These are phyloP conservation scores for Aspergillus quadrilineatus DNA, from an alignment of 2,329 filamentous ascomycete species.

Conservation along the genomic window DNA sequence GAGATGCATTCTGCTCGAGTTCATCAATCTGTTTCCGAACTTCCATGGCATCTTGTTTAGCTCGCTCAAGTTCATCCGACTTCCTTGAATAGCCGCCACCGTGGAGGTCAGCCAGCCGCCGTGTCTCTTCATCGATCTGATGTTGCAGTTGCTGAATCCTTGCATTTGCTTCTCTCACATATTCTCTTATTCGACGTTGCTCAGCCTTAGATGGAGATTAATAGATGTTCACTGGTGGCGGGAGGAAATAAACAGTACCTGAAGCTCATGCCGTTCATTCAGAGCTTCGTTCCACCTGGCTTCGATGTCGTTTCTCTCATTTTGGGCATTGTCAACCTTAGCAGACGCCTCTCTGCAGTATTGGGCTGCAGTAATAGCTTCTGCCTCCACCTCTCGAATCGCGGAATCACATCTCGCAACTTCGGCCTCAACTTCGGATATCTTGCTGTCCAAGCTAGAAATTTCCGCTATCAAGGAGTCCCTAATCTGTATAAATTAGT, in stretches of 20 bases:
- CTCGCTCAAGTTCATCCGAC: conserved; percentile 58
- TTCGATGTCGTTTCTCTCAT: conserved; percentile 51
- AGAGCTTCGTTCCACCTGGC: conserved; percentile 55
- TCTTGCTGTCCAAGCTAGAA: conserved; percentile 44
- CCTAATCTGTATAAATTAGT: conserved; percentile 27
- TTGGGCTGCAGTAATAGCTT: conserved; percentile 42
- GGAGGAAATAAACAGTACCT: conserved; percentile 32
- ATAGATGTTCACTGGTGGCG: conserved; percentile 1
- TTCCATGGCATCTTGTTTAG: conserved; percentile 51
- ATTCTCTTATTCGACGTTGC: conserved; percentile 63
- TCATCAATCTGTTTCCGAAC: conserved; percentile 45
- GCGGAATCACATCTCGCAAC: conserved; percentile 47
- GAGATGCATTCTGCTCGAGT: conserved; percentile 38
- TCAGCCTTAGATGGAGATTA: conserved; percentile 51
- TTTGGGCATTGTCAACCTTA: conserved; percentile 44
- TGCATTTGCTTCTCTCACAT: conserved; percentile 54
- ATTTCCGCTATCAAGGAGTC: conserved; percentile 40
- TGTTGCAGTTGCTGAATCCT: conserved; percentile 43
- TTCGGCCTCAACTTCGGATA: conserved; percentile 47
- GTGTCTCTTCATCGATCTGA: conserved; percentile 50
- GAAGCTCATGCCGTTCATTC: conserved; percentile 54
- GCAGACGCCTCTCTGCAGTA: conserved; percentile 47
- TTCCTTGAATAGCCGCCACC: conserved; percentile 68
- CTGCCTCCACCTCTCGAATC: conserved; percentile 45
- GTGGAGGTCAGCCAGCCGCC: conserved; percentile 64